Percentiles rank a stretch among this genome's conserved stretches.
Conservation (phyloP, 2,329 filamentous ascomycete species). For the Remersonia thermophila region DNA sequence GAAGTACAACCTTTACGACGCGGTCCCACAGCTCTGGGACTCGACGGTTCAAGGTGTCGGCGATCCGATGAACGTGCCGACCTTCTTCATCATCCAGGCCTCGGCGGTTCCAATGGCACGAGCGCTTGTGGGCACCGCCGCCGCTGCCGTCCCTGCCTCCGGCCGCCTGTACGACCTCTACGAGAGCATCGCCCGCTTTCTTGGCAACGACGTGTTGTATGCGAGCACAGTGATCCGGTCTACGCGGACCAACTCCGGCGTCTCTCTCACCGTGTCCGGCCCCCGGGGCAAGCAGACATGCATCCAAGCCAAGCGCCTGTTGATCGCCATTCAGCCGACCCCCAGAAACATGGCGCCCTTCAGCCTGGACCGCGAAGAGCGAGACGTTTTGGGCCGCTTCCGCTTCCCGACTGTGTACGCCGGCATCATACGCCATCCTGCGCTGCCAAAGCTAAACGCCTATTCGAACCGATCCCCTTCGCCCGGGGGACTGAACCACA, state of each 20-base stretch:
- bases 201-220: constrained; percentile 26
- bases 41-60: constrained; percentile 11
- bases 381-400: constrained; percentile 6
- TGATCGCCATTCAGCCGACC: constrained; percentile 25
- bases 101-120: constrained; percentile 20
- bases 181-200: constrained; percentile 22
- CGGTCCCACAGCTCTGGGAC: constrained; percentile 12
- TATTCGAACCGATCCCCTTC: constrained; percentile 5
- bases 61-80: constrained; percentile 10
- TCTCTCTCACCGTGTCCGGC: constrained; percentile 5
- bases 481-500: constrained; percentile 5
- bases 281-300: constrained; percentile 7
- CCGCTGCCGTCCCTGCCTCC: constrained; percentile 23
- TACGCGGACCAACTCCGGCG: constrained; percentile 2
- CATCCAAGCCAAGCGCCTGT: constrained; percentile 22
- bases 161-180: constrained; percentile 29
- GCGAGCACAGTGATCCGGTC: constrained; percentile 23
- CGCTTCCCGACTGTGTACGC: constrained; percentile 12
- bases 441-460: constrained; percentile 8
- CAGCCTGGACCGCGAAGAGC: constrained; percentile 18
- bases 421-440: constrained; percentile 11
- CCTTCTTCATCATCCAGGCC: constrained; percentile 9
- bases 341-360: constrained; percentile 20
- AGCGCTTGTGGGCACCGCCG: constrained; percentile 19
- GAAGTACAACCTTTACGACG: constrained; percentile 14